phyloP scores from a whole-genome alignment of 2,329 filamentous ascomycete genomes.

The Emmonsiellopsis sp. region DNA sequence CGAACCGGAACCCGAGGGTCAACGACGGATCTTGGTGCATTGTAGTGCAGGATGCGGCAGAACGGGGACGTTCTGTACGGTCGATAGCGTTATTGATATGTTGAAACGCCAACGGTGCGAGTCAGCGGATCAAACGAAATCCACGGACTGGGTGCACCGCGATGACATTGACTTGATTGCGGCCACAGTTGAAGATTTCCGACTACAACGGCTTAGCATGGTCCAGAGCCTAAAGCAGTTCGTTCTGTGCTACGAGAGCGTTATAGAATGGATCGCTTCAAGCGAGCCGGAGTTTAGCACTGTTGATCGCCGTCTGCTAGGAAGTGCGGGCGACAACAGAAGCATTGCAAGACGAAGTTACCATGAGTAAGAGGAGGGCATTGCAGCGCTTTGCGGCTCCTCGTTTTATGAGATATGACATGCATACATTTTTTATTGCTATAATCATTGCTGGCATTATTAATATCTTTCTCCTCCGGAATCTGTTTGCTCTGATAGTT shows the following conservation, averaged over 20 bases:
- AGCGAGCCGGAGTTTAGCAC: not conserved
- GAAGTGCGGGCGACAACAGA: too few relatives aligned
- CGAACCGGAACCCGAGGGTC: conserved; percentile 46
- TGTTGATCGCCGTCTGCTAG: not conserved
- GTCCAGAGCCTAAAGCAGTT: conserved; percentile 90
- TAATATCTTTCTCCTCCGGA: too few relatives aligned
- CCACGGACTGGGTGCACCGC: conserved; percentile 54
- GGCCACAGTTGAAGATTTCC: conserved; percentile 82
- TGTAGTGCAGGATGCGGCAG: conserved; percentile 93
- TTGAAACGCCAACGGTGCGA: conserved; percentile 62
- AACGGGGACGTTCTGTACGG: conserved; percentile 92
- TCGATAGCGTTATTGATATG: conserved; percentile 94
- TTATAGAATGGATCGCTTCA: conserved; percentile 67
- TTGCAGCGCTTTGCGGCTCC: not conserved
- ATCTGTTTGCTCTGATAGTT: too few relatives aligned
- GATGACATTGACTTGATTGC: conserved; percentile 70
- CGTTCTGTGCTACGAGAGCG: conserved; percentile 91
- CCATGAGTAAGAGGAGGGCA: not conserved
- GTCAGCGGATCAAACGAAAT: not conserved
- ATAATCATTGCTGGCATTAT: too few relatives aligned
- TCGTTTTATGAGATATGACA: not conserved
- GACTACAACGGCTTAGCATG: conserved; percentile 84
- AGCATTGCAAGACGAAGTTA: not conserved
- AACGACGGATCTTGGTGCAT: conserved; percentile 77
- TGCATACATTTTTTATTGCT: too few relatives aligned